Conservation (phyloP, 768 basidiomycete species). For the Gymnopilus dilepis region DNA sequence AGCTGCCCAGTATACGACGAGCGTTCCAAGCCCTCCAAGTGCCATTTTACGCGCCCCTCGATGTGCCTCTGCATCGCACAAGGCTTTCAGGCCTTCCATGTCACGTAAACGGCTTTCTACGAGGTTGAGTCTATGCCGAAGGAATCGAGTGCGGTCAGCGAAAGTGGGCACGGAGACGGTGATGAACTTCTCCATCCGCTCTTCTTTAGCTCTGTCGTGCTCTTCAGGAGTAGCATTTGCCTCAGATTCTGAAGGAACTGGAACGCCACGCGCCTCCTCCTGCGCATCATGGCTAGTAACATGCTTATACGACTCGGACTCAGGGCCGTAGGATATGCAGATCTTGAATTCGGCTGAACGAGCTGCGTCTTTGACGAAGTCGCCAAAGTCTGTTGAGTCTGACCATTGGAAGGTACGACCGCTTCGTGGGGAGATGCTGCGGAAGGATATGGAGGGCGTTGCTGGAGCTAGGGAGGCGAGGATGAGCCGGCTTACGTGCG, state of each 20-base stretch:
- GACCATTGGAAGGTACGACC: slow-evolving; percentile 58
- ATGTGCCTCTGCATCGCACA: slow-evolving; percentile 62
- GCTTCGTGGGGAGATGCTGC: slow-evolving; percentile 38
- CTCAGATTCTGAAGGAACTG: slow-evolving; percentile 8
- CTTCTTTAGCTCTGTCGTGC: background rate
- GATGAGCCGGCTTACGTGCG: slow-evolving; percentile 65
- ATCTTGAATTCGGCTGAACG: slow-evolving; percentile 59
- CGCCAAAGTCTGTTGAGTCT: slow-evolving; percentile 65
- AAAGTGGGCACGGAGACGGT: slow-evolving; percentile 67
- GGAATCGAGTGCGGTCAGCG: slow-evolving; percentile 62
- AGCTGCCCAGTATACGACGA: slow-evolving; percentile 67
- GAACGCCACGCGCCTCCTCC: background rate
- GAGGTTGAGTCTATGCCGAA: slow-evolving; percentile 49
- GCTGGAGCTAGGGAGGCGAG: slow-evolving; percentile 45
- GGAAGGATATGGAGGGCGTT: slow-evolving; percentile 49
- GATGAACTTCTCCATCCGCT: slow-evolving; percentile 33
- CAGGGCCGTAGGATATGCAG: slow-evolving; percentile 36
- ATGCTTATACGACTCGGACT: background rate
- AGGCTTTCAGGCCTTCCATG: slow-evolving; percentile 60
- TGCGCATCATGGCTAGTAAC: background rate
- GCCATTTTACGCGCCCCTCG: slow-evolving; percentile 62
- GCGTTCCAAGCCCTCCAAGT: slow-evolving; percentile 59
- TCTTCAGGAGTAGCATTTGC: slow-evolving; percentile 9
- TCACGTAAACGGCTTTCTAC: slow-evolving; percentile 48
- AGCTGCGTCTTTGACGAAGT: slow-evolving; percentile 69